These are phyloP conservation scores for Vachellia collinsii DNA, from an alignment of 306 rosid genomes.

Conservation along the genomic window DNA sequence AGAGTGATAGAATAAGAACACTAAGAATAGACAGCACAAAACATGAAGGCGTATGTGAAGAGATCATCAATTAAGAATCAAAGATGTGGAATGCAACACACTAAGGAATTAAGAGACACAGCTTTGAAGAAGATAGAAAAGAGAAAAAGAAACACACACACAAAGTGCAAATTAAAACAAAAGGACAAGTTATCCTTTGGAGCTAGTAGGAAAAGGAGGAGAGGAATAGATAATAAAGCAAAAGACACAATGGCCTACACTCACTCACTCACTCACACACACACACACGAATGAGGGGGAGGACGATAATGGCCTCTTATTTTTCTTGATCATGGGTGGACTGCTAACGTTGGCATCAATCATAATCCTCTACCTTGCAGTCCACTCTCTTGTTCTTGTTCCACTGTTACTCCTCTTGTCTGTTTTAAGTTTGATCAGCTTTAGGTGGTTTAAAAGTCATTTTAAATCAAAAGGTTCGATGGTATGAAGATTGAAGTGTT, in stretches of 20 bases:
- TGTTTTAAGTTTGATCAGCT: too few species aligned
- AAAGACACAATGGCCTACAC: not conserved
- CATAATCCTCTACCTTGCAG: not conserved
- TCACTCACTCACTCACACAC: too few species aligned
- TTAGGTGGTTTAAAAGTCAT: too few species aligned
- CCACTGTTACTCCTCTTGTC: too few species aligned
- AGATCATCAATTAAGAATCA: not conserved
- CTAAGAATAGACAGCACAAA: not conserved
- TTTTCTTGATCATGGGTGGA: not conserved
- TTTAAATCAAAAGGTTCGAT: too few species aligned
- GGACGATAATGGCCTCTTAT: not conserved
- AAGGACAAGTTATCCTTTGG: conserved; percentile 12
- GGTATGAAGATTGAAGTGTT: too few species aligned
- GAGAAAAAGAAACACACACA: not conserved
- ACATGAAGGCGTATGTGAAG: not conserved
- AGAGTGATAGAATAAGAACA: not conserved
- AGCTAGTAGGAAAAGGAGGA: not conserved
- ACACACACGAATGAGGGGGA: not conserved
- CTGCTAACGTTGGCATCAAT: conserved; percentile 6
- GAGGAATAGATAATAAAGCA: not conserved
- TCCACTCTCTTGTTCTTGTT: not conserved
- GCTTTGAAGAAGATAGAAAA: not conserved
- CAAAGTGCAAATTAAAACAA: not conserved
- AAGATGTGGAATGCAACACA: not conserved
- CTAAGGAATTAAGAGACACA: not conserved